Percentiles rank a stretch among this genome's conserved stretches.
phyloP scores from a whole-genome alignment of 352 stramenopile species.

The Phytophthora uliginosa region DNA sequence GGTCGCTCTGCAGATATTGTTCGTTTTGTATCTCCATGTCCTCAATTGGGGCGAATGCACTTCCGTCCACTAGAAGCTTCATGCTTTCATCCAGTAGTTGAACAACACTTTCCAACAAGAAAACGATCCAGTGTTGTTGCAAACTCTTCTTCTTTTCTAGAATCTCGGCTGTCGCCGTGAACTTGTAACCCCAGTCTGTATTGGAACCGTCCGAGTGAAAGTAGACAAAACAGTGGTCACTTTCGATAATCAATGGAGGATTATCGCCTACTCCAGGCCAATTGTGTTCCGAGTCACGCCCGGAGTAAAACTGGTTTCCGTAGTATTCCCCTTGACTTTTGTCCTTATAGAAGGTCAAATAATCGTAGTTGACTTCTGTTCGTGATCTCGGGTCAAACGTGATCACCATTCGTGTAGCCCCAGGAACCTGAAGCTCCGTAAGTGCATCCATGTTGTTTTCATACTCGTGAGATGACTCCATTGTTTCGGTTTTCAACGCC shows the following conservation, averaged over 20 bases:
- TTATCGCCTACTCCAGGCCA: conserved; percentile 80
- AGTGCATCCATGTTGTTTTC: conserved; percentile 81
- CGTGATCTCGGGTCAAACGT: conserved; percentile 83
- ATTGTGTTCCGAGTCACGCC: conserved; percentile 78
- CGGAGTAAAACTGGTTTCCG: conserved; percentile 79
- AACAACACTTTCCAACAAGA: conserved; percentile 55
- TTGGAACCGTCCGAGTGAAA: conserved; percentile 91
- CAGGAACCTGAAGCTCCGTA: conserved; percentile 77
- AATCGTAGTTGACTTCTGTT: conserved; percentile 92
- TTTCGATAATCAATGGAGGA: conserved; percentile 81
- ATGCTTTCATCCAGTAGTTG: conserved; percentile 64
- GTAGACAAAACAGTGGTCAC: conserved; percentile 81
- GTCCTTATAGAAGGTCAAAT: conserved; percentile 90
- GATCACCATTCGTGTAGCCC: conserved; percentile 79
- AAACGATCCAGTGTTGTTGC: conserved; percentile 74
- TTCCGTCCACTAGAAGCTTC: conserved; percentile 61
- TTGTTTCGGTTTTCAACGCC: conserved; percentile 54
- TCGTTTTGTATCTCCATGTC: conserved; percentile 65
- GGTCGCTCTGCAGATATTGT: conserved; percentile 67
- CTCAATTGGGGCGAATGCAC: conserved; percentile 53
- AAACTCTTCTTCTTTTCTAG: conserved; percentile 65
- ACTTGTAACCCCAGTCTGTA: conserved; percentile 87
- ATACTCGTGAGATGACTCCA: conserved; percentile 90
- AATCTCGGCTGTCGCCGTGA: conserved; percentile 75
- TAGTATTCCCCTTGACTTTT: conserved; percentile 64